Evolutionary conservation across 2,329 filamentous ascomycete species (phyloP).

Genomic region (Cercospora zeina): DNA sequence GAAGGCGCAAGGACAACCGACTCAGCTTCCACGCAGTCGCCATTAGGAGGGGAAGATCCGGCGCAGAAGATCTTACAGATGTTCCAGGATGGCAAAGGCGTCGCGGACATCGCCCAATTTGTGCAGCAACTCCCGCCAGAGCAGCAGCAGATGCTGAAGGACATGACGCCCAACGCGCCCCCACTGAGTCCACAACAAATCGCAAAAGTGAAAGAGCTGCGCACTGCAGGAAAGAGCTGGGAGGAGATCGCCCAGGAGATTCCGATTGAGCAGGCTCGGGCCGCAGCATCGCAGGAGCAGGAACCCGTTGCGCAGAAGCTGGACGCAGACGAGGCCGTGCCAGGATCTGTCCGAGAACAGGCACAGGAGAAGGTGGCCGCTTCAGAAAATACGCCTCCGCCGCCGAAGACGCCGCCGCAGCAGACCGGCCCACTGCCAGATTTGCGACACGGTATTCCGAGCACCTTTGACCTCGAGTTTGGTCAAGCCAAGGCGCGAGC

Average conservation of each 20-base stretch:
- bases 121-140: constrained; percentile 18
- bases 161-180: constrained; percentile 14
- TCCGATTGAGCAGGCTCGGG: constrained; percentile 9
- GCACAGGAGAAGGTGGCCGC: constrained; percentile 35
- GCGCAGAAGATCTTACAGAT: constrained; percentile 34
- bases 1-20: constrained; percentile 41
- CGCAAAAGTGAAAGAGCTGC: constrained; percentile 11
- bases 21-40: constrained; percentile 35
- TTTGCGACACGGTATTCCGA: constrained; percentile 90
- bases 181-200: constrained; percentile 5
- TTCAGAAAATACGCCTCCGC: constrained; percentile 31
- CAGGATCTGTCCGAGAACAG: constrained; percentile 32
- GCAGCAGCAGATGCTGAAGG: constrained; percentile 17
- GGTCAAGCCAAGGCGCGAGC: constrained; percentile 44
- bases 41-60: constrained; percentile 22
- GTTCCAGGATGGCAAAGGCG: constrained; percentile 15
- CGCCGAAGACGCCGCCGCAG: constrained; percentile 20
- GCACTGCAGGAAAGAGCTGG: constrained; percentile 17
- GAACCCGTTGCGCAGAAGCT: constrained; percentile 38
- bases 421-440: constrained; percentile 71
- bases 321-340: constrained; percentile 35
- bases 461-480: constrained; percentile 79
- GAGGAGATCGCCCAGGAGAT: constrained; percentile 16
- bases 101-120: constrained; percentile 17
- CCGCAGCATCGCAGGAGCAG: constrained; percentile 18